Evolutionary conservation across 2,329 filamentous ascomycete genomes (phyloP).

Genomic region (Epichloe hybrida): DNA sequence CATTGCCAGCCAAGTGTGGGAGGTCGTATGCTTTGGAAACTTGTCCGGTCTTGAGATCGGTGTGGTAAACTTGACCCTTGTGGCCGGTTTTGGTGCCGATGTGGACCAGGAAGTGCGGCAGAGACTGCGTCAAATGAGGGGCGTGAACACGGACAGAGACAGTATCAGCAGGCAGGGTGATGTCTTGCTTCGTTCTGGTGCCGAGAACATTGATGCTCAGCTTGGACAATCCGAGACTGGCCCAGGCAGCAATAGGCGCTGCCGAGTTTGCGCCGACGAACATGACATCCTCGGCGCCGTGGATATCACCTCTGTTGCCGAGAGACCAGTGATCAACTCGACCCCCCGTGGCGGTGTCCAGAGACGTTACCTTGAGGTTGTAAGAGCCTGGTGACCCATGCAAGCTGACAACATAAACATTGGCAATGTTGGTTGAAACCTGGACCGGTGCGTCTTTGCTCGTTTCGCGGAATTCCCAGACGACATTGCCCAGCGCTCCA

Average conservation of each 20-base stretch:
- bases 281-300: constrained; percentile 49
- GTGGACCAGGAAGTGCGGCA: constrained; percentile 76
- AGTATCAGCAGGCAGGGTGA: constrained; percentile 34
- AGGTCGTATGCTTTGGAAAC: constrained; percentile 71
- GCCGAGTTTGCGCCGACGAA: constrained; percentile 66
- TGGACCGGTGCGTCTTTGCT: constrained; percentile 63
- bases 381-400: constrained; percentile 57
- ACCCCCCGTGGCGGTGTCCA: constrained; percentile 64
- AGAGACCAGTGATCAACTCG: constrained; percentile 59
- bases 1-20: constrained; percentile 54
- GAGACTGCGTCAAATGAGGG: constrained; percentile 55
- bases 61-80: constrained; percentile 76
- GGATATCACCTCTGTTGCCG: constrained; percentile 61
- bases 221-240: constrained; percentile 45
- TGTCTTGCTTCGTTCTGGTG: constrained; percentile 40
- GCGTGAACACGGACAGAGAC: constrained; percentile 54
- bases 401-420: constrained; percentile 65
- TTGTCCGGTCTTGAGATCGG: constrained; percentile 55
- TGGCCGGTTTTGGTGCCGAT: constrained; percentile 56
- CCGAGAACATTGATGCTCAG: constrained; percentile 61
- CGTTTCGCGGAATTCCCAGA: constrained; percentile 65
- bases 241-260: constrained; percentile 63
- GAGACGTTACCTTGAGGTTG: constrained; percentile 59
- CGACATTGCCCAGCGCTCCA: constrained; percentile 55
- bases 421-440: constrained; percentile 53